Percentiles rank a stretch among this genome's conserved stretches.
phyloP scores from a whole-genome alignment of 805 yeast species.

The Zygosaccharomyces siamensis region DNA sequence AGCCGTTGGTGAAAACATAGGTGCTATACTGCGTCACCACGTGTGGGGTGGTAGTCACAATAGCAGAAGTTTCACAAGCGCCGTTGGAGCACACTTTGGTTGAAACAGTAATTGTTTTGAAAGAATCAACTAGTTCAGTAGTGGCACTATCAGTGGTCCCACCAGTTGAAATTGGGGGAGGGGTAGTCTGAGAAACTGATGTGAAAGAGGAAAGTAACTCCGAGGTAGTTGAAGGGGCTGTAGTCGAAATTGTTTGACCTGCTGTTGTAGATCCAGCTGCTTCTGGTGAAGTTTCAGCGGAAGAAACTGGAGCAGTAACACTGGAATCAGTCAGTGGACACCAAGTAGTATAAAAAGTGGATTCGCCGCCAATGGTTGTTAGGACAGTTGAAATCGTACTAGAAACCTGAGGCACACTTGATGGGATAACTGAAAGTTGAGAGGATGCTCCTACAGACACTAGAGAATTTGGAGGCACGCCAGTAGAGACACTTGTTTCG shows the following conservation, averaged over 20 bases:
- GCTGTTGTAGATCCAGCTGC: neutral
- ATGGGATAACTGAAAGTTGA: slow-evolving; percentile 7
- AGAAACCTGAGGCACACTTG: neutral
- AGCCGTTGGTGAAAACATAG: neutral
- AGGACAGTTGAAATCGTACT: neutral
- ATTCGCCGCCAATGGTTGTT: slow-evolving; percentile 23
- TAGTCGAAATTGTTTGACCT: neutral
- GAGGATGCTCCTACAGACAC: neutral
- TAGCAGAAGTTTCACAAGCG: slow-evolving; percentile 6
- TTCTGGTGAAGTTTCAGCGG: neutral
- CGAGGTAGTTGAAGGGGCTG: neutral
- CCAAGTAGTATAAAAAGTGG: slow-evolving; percentile 35
- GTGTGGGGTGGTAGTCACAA: slow-evolving; percentile 5
- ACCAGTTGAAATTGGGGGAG: slow-evolving; percentile 5
- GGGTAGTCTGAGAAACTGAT: neutral
- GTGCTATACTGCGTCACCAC: slow-evolving; percentile 1
- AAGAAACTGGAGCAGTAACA: slow-evolving; percentile 21
- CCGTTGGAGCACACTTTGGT: slow-evolving; percentile 17
- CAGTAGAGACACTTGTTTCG: neutral
- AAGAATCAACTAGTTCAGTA: slow-evolving; percentile 1
- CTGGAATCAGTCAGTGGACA: slow-evolving; percentile 31
- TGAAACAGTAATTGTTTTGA: slow-evolving; percentile 13
- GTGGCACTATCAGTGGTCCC: slow-evolving; percentile 10
- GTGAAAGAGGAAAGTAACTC: neutral
- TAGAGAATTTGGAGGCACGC: neutral